phyloP scores from a whole-genome alignment of 169 alveolate genomes.

The Perkinsus chesapeaki region DNA sequence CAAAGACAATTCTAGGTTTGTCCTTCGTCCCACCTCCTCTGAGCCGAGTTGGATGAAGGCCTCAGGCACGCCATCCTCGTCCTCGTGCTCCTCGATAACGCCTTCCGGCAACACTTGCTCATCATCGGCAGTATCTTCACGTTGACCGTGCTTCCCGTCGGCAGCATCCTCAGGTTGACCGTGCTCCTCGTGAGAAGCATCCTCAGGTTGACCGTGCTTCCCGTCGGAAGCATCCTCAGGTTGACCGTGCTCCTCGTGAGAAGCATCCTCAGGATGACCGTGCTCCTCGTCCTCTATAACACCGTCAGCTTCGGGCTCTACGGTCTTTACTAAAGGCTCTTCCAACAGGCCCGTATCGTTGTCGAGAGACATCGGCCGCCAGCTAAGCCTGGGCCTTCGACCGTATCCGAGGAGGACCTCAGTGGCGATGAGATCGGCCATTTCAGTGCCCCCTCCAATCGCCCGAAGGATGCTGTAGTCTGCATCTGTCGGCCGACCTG shows the following conservation, averaged over 20 bases:
- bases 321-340: not conserved
- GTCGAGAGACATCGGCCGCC: not conserved
- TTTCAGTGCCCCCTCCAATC: not conserved
- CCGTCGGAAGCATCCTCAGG: too few species aligned
- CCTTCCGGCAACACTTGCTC: too few species aligned
- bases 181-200: too few species aligned
- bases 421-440: not conserved
- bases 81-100: too few species aligned
- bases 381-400: not conserved
- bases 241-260: too few species aligned
- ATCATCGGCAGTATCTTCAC: too few species aligned
- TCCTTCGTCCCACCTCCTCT: not conserved
- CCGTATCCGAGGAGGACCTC: not conserved
- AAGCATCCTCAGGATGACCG: not conserved
- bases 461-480: not conserved
- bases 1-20: not conserved
- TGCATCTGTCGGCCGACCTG: not conserved
- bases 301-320: not conserved
- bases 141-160: too few species aligned
- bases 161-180: too few species aligned
- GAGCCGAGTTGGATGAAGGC: not conserved
- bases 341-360: not conserved
- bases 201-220: too few species aligned
- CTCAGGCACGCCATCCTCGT: not conserved
- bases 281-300: not conserved